These are phyloP conservation scores for Platismatia glauca DNA, from an alignment of 495 filamentous ascomycete genomes.

Conservation along the genomic window DNA sequence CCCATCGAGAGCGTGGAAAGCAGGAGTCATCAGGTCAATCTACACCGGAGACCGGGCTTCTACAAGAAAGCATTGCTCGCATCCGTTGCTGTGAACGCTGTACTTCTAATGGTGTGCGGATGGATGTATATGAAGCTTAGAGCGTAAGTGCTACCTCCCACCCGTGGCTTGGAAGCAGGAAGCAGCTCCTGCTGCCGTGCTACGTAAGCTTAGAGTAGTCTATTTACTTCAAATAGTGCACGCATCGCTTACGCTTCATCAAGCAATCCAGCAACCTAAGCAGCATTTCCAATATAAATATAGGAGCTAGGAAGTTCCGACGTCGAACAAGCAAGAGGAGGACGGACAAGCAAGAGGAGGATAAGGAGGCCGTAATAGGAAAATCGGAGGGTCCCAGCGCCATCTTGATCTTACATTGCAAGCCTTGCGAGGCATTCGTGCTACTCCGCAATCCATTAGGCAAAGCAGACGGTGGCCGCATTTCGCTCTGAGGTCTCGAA, in stretches of 20 bases:
- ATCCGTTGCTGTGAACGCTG: slow-evolving; percentile 15
- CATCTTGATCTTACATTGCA: not conserved
- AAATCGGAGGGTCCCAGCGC: not conserved
- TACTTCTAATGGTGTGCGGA: slow-evolving; percentile 13
- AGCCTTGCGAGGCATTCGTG: not conserved
- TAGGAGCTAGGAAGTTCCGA: not conserved
- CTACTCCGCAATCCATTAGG: not conserved
- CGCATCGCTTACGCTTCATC: not conserved
- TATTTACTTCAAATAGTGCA: not conserved
- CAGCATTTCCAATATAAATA: not conserved
- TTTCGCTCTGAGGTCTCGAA: not conserved
- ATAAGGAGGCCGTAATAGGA: not conserved
- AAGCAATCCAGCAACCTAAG: not conserved
- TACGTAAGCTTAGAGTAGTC: not conserved
- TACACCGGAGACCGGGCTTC: slow-evolving; percentile 20
- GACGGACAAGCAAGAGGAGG: not conserved
- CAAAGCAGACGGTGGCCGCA: not conserved
- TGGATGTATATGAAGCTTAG: slow-evolving; percentile 18
- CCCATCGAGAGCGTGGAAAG: slow-evolving; percentile 11
- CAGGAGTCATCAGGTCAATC: slow-evolving; percentile 10
- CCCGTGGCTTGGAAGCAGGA: not conserved
- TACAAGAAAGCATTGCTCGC: slow-evolving; percentile 13
- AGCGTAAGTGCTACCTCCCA: slow-evolving; percentile 7
- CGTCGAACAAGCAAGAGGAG: not conserved
- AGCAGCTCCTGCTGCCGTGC: not conserved